A percentile compares a stretch with the other conserved stretches of the same genome.
Evolutionary conservation across 495 filamentous ascomycete species (phyloP).

Genomic region (Talaromyces adpressus): DNA sequence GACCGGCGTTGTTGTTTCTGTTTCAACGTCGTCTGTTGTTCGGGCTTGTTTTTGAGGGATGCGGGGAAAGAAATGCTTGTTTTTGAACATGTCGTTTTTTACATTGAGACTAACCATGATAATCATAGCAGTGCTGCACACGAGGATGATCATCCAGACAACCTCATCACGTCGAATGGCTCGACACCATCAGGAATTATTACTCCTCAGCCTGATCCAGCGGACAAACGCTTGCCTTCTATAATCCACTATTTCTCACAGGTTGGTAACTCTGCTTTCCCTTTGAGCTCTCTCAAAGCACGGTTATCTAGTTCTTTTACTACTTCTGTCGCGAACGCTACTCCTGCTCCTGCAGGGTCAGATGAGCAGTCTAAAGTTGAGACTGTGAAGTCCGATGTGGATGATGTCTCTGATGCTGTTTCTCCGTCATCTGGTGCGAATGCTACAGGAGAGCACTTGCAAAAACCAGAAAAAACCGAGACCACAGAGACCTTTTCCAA

Average conservation of each 20-base stretch:
- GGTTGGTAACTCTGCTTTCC: conserved; percentile 72
- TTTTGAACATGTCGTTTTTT: not conserved
- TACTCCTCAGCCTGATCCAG: conserved; percentile 81
- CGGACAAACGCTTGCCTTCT: conserved; percentile 83
- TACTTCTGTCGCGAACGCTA: conserved; percentile 27
- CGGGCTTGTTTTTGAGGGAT: not conserved
- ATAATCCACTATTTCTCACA: conserved; percentile 94
- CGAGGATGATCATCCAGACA: conserved; percentile 66
- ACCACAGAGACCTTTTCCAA: conserved; percentile 17
- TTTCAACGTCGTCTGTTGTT: not conserved
- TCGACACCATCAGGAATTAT: conserved; percentile 79
- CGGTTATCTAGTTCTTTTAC: conserved; percentile 32
- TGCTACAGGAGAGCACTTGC: conserved; percentile 32
- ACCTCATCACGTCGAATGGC: conserved; percentile 62
- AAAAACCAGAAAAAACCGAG: conserved; percentile 17
- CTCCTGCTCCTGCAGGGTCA: not conserved
- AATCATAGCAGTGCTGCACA: conserved; percentile 24
- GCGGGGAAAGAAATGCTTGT: not conserved
- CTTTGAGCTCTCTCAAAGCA: conserved; percentile 45
- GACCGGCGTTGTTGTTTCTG: not conserved
- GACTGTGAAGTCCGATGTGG: conserved; percentile 14
- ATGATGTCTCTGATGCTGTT: conserved; percentile 14
- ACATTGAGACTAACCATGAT: not conserved
- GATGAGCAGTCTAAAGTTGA: conserved; percentile 21
- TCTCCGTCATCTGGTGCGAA: conserved; percentile 30